Percentiles rank a stretch among this genome's conserved stretches.
phyloP scores from a whole-genome alignment of 768 basidiomycete species.

The Rhodotorula diobovata region DNA sequence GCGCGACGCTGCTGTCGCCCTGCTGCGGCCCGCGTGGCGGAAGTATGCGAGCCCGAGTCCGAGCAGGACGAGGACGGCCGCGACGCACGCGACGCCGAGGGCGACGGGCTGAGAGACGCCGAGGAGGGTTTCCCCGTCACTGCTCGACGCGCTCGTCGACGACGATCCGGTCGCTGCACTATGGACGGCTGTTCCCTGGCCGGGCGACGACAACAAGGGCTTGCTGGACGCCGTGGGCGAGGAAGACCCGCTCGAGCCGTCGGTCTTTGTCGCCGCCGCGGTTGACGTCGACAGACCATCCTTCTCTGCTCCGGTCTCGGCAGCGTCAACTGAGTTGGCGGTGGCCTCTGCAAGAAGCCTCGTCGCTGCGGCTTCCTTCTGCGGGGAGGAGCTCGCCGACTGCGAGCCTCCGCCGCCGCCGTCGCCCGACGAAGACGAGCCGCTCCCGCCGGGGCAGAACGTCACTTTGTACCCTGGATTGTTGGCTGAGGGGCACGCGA shows the following conservation, averaged over 20 bases:
- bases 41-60: neutral
- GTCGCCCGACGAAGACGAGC: neutral
- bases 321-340: too few species aligned
- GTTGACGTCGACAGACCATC: too few species aligned
- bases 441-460: constrained; percentile 3
- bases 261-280: too few species aligned
- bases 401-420: neutral
- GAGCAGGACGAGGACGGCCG: neutral
- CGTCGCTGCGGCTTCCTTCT: neutral
- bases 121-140: neutral
- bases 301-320: too few species aligned
- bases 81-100: neutral
- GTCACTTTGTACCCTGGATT: constrained; percentile 6
- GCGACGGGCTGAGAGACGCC: neutral
- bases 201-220: neutral
- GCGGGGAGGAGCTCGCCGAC: neutral
- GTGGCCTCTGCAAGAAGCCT: neutral
- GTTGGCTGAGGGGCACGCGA: neutral
- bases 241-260: neutral
- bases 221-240: neutral
- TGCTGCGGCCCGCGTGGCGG: neutral
- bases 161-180: neutral
- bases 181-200: neutral
- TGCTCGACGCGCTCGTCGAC: neutral
- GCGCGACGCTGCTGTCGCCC: neutral